Conservation (phyloP, 495 filamentous ascomycete genomes). For the Durotheca rogersii region DNA sequence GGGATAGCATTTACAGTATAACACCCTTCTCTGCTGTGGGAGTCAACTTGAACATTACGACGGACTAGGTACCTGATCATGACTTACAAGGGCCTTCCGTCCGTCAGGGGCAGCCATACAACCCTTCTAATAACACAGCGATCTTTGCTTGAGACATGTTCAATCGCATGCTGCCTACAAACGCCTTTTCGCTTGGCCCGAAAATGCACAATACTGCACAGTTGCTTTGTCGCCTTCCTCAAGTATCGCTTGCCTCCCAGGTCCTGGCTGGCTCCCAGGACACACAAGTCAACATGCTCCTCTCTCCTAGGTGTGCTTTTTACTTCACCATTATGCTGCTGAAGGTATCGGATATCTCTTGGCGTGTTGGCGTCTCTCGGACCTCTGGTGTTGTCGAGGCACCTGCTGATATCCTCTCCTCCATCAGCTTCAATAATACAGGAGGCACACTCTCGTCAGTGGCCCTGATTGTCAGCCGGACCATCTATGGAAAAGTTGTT, state of each 20-base stretch:
- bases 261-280: background rate
- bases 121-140: constrained; percentile 19
- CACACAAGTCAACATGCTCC: constrained; percentile 7
- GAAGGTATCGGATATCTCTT: constrained; percentile 51
- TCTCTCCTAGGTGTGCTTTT: constrained; percentile 6
- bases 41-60: too few relatives aligned
- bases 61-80: background rate
- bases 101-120: constrained; percentile 11
- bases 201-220: constrained; percentile 29
- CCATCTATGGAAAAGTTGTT: constrained; percentile 80
- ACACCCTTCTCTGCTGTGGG: too few relatives aligned
- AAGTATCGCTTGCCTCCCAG: constrained; percentile 11
- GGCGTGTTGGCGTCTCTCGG: constrained; percentile 36
- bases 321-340: constrained; percentile 52
- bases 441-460: constrained; percentile 88
- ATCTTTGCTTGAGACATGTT: constrained; percentile 17
- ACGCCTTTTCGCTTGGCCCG: constrained; percentile 26
- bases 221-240: constrained; percentile 14
- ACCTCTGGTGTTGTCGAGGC: constrained; percentile 44
- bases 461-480: constrained; percentile 88
- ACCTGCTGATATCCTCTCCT: constrained; percentile 65
- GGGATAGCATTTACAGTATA: too few relatives aligned
- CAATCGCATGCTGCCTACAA: constrained; percentile 28
- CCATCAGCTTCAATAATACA: constrained; percentile 79
- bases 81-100: constrained; percentile 20